These are phyloP conservation scores for Metschnikowia reukaufii DNA, from an alignment of 805 yeast genomes.

Conservation along the genomic window DNA sequence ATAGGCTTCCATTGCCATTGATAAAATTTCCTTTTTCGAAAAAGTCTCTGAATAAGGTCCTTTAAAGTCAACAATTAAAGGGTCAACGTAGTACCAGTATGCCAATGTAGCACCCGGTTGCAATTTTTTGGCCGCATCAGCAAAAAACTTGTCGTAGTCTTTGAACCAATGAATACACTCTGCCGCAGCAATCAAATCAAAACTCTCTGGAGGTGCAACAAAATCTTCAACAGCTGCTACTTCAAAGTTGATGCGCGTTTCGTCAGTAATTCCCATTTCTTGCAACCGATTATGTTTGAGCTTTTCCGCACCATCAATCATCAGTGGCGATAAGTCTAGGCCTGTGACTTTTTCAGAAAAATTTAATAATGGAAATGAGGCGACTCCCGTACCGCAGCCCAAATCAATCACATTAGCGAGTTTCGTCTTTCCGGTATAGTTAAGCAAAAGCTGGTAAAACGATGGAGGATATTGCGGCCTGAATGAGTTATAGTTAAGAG, in stretches of 20 bases:
- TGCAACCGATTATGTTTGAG: conserved; percentile 25
- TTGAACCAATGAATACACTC: conserved; percentile 25
- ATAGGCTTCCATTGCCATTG: conserved; percentile 30
- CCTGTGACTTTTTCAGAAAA: conserved; percentile 42
- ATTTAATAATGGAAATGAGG: conserved; percentile 44
- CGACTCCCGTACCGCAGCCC: conserved; percentile 59
- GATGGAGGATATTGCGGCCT: conserved; percentile 43
- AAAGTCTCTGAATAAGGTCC: conserved; percentile 17
- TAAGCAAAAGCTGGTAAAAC: conserved; percentile 32
- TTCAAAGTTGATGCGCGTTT: conserved; percentile 29
- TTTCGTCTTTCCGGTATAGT: conserved; percentile 24
- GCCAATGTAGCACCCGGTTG: conserved; percentile 22
- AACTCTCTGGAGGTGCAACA: conserved; percentile 19
- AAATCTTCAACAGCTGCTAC: conserved; percentile 36
- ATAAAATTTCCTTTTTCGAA: conserved; percentile 17
- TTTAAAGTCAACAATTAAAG: conserved; percentile 30
- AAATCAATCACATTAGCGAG: conserved; percentile 34
- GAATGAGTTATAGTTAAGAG: conserved; percentile 30
- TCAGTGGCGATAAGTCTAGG: conserved; percentile 46
- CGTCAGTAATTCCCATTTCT: conserved; percentile 27
- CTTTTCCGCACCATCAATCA: conserved; percentile 46
- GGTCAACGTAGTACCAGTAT: conserved; percentile 26
- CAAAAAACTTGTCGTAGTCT: conserved; percentile 17
- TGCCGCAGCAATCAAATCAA: conserved; percentile 21
- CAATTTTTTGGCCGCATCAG: conserved; percentile 13